A percentile compares a stretch with the other conserved stretches of the same genome.
Conservation (phyloP, 2,329 filamentous ascomycete species). For the Neonectria coccinea region DNA sequence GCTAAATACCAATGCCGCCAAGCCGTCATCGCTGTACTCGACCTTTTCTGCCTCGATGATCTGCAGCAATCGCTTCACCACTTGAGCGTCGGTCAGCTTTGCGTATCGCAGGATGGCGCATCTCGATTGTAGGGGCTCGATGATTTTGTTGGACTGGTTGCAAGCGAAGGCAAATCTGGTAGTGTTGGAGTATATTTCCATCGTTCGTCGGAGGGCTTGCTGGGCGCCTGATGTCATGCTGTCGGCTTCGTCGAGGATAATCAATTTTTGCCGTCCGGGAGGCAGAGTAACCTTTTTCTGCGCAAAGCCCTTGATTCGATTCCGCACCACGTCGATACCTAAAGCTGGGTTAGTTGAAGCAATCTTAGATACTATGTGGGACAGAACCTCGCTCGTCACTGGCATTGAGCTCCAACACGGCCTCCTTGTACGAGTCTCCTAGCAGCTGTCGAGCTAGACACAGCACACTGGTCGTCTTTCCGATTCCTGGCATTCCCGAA, state of each 20-base stretch:
- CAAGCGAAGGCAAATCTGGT: constrained; percentile 98
- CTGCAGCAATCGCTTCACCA: constrained; percentile 90
- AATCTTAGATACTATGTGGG: no score
- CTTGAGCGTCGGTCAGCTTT: constrained; percentile 89
- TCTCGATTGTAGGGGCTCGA: constrained; percentile 96
- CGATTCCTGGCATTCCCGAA: constrained; percentile 98
- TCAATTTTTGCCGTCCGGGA: constrained; percentile 89
- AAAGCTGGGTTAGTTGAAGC: not conserved
- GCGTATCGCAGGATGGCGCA: constrained; percentile 97
- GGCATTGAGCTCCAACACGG: constrained; percentile 94
- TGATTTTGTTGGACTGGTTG: constrained; percentile 99
- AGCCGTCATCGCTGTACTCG: constrained; percentile 89
- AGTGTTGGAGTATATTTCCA: constrained; percentile 98
- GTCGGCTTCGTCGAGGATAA: constrained; percentile 98
- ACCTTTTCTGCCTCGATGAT: constrained; percentile 94
- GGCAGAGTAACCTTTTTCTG: constrained; percentile 99
- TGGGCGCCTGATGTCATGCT: constrained; percentile 98
- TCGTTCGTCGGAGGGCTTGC: constrained; percentile 92
- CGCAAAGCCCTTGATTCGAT: constrained; percentile 97
- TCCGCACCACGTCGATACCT: constrained; percentile 97
- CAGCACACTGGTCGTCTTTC: constrained; percentile 95
- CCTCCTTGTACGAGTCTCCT: constrained; percentile 95
- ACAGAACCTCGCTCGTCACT: constrained; percentile 86
- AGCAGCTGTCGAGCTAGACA: constrained; percentile 93
- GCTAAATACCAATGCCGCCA: constrained; percentile 96